Evolutionary conservation across 805 yeast genomes (phyloP), one percentile per base, ranked within the genome.

Genomic region (Yarrowia phangngaensis): DNA sequence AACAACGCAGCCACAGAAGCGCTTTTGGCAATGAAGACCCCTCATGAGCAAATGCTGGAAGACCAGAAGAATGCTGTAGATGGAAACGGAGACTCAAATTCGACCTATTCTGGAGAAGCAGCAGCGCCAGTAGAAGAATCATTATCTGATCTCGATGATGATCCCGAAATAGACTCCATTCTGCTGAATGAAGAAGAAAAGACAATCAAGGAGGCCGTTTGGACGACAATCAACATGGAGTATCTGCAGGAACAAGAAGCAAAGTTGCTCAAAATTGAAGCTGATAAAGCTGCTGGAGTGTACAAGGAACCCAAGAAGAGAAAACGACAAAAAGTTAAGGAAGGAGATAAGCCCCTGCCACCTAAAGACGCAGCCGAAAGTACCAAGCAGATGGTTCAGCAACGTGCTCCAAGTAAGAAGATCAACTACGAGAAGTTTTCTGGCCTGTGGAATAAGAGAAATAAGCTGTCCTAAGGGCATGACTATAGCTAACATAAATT

Each of bases 201-300:
- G 8, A 72, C 68, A 51, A 62, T 82, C 54, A 92, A 90, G 63
- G 89, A 87, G 56, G 73, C 83, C 52, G 77, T 89, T 3, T 92
- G 98, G 97, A 79, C 84, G 48, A 89, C 92, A 2, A 71, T 86
- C 29, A 89, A 94, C 64, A 84, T 84, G 52, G 97, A 89, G 20
- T 92, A 78, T 60, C 67, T 92, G 50, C 62, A 86, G 7, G 92
- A 83, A 38, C 95, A 87, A 64, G 97, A 90, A 58, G 77, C 78
- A 56, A 88, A 86, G 60, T 70, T 89, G 54, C 70, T 90, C 52
- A 86, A 89, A 62, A 74, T 75, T 46, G 95, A 88, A 61, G 92
- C 95, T 0, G 97, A 92, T 66, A 78, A 76, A 52, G 75, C 85
- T 22, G 82, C 90, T 0, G 98, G 97, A 53, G 68, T 77, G 11